phyloP scores from a whole-genome alignment of 139 green algal genomes.

The Coelastrella sp. region DNA sequence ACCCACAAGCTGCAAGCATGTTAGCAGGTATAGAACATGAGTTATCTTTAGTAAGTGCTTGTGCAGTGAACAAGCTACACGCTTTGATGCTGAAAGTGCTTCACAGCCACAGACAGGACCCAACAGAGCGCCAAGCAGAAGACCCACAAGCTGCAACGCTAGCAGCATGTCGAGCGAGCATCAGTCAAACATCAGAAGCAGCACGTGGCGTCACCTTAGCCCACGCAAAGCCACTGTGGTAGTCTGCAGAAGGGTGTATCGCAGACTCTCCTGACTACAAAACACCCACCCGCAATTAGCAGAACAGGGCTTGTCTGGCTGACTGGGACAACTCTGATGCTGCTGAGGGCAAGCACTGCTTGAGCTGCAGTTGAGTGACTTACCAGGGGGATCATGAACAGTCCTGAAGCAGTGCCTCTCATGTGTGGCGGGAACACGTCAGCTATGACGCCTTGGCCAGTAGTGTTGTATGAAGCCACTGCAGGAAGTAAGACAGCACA shows the following conservation, averaged over 20 bases:
- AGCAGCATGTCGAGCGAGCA: no score
- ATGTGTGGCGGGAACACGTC: constrained; percentile 7
- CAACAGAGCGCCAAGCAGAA: no score
- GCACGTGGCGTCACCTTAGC: background rate
- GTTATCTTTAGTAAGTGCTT: no score
- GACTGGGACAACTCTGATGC: background rate
- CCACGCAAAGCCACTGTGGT: background rate
- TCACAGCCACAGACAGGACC: no score
- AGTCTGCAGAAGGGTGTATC: background rate
- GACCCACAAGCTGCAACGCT: background rate
- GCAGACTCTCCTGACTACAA: background rate
- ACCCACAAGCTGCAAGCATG: constrained; percentile 6
- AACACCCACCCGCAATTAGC: background rate
- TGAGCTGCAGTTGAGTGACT: background rate
- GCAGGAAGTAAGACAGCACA: background rate
- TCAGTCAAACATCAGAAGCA: background rate
- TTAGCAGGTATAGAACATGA: no score
- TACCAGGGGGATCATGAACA: constrained; percentile 46
- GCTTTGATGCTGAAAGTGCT: no score
- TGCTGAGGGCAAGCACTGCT: no score
- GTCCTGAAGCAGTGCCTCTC: constrained; percentile 1
- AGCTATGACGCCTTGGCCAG: constrained; percentile 2
- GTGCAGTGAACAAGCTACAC: no score
- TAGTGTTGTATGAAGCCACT: background rate
- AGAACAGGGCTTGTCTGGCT: background rate